phyloP scores from a whole-genome alignment of 176 grass and related monocot genomes.

The Calamus simplicifolius region DNA sequence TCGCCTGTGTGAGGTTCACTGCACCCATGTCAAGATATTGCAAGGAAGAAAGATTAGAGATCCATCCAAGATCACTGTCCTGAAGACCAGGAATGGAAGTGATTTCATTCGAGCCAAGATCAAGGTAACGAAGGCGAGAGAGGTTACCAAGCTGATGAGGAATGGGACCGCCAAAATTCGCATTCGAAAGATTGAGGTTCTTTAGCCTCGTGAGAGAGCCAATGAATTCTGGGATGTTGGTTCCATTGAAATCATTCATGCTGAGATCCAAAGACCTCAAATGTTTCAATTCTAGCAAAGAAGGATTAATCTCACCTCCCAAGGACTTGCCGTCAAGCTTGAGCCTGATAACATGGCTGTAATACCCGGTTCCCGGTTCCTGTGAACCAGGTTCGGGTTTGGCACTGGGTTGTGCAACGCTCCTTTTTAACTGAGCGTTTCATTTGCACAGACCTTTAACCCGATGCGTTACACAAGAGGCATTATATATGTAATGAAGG shows the following conservation, averaged over 20 bases:
- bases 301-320: slow-evolving; percentile 17
- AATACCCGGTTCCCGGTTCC: no score
- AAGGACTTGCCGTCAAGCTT: background rate
- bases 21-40: slow-evolving; percentile 10
- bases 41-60: background rate
- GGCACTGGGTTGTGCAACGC: no score
- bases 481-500: no score
- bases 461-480: no score
- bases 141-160: slow-evolving; percentile 36
- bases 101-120: no score
- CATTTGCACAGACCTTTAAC: no score
- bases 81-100: background rate
- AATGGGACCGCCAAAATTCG: slow-evolving; percentile 10
- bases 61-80: slow-evolving; percentile 27
- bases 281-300: slow-evolving; percentile 15
- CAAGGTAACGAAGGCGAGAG: background rate
- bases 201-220: slow-evolving; percentile 15
- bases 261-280: slow-evolving; percentile 30
- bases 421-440: no score
- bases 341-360: no score
- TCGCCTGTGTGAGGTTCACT: background rate
- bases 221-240: slow-evolving; percentile 11
- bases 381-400: no score
- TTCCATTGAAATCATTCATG: slow-evolving; percentile 3
- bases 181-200: slow-evolving; percentile 14